phyloP scores from a whole-genome alignment of 306 rosid species.

The Sphenostylis stenocarpa region DNA sequence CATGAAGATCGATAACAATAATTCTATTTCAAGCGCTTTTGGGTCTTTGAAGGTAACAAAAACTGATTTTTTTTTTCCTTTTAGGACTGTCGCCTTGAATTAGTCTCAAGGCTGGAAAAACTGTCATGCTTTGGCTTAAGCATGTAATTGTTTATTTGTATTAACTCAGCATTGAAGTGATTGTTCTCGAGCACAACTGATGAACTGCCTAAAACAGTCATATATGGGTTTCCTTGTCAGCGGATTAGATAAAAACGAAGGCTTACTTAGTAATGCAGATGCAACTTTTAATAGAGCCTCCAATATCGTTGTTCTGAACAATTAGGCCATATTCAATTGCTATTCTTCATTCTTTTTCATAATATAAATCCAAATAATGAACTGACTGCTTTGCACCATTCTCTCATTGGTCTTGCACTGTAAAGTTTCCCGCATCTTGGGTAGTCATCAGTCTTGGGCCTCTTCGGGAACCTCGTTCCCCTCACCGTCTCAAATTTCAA shows the following conservation, averaged over 20 bases:
- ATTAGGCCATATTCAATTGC: constrained; percentile 6
- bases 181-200: background rate
- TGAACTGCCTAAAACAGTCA: constrained; percentile 2
- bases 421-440: constrained; percentile 14
- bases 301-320: background rate
- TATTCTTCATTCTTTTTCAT: constrained; percentile 1
- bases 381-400: background rate
- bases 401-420: background rate
- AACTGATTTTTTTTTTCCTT: too few relatives aligned
- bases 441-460: constrained; percentile 57
- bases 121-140: background rate
- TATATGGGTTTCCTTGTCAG: constrained; percentile 8
- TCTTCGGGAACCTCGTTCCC: constrained; percentile 80
- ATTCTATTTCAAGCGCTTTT: too few relatives aligned
- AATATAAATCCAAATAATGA: constrained; percentile 18
- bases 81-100: background rate
- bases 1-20: too few relatives aligned
- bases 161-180: background rate
- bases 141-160: background rate
- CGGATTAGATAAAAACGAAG: background rate
- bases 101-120: background rate
- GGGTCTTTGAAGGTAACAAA: too few relatives aligned
- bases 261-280: background rate
- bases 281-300: constrained; percentile 17
- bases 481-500: constrained; percentile 82